Conservation (phyloP, 306 rosid genomes). For the Malus domestica region ASM211411v1 NC_041794.1:28583501-28584000, state of each 20-base stretch:
- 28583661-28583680: conserved; percentile 9
- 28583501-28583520: conserved; percentile 29
- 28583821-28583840: conserved; percentile 76
- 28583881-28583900: conserved; percentile 58
- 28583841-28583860: conserved; percentile 89
- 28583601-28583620: conserved; percentile 12
- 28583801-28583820: conserved; percentile 73
- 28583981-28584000: conserved; percentile 35
- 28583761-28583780: conserved; percentile 23
- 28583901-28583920: conserved; percentile 57
- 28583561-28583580: conserved; percentile 21
- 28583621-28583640: not conserved
- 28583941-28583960: conserved; percentile 23
- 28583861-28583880: conserved; percentile 49
- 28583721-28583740: conserved; percentile 31
- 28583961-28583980: conserved; percentile 29
- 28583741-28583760: conserved; percentile 26
- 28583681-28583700: conserved; percentile 35
- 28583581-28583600: conserved; percentile 2
- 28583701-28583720: conserved; percentile 26
- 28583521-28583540: conserved; percentile 23
- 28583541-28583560: conserved; percentile 36
- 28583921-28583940: conserved; percentile 85
- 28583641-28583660: not conserved
- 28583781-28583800: conserved; percentile 29